Conservation (phyloP, 164 flowering plant species). For the Pachysandra terminalis region DNA sequence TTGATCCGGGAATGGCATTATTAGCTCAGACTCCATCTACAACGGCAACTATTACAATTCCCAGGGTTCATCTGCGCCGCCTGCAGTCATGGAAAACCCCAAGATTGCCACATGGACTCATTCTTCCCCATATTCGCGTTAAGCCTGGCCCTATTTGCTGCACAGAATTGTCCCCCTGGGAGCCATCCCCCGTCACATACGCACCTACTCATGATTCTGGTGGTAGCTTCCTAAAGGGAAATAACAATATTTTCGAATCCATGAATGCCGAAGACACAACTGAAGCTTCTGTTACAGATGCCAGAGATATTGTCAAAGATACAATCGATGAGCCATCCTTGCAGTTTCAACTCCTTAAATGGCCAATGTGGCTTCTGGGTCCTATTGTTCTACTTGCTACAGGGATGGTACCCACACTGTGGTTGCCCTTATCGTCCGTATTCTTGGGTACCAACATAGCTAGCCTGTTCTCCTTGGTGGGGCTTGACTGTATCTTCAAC, state of each 20-base stretch:
- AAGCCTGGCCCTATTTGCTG: conserved; percentile 32
- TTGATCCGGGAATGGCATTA: conserved; percentile 30
- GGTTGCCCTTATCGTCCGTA: conserved; percentile 82
- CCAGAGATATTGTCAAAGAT: conserved; percentile 13
- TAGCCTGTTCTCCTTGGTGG: conserved; percentile 80
- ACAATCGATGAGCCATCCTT: conserved; percentile 15
- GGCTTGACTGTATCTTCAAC: conserved; percentile 86
- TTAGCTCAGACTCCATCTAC: conserved; percentile 20
- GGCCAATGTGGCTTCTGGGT: conserved; percentile 93
- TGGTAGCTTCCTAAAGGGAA: conserved; percentile 25
- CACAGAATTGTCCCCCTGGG: conserved; percentile 59
- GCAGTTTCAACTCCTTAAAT: conserved; percentile 47
- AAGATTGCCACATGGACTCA: conserved; percentile 9
- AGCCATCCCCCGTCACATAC: conserved; percentile 58
- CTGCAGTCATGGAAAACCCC: conserved; percentile 18
- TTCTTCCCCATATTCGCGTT: conserved; percentile 13
- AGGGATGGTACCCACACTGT: conserved; percentile 82
- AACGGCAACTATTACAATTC: conserved; percentile 9
- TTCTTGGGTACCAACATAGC: conserved; percentile 84
- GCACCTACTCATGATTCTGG: conserved; percentile 37
- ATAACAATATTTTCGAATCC: conserved; percentile 54
- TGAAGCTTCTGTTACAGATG: conserved; percentile 19
- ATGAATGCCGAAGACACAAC: conserved; percentile 30
- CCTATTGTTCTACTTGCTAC: conserved; percentile 70
- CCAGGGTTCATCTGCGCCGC: conserved; percentile 8